phyloP scores from a whole-genome alignment of 352 stramenopile genomes.

The Elongisporangium prolatum region DNA sequence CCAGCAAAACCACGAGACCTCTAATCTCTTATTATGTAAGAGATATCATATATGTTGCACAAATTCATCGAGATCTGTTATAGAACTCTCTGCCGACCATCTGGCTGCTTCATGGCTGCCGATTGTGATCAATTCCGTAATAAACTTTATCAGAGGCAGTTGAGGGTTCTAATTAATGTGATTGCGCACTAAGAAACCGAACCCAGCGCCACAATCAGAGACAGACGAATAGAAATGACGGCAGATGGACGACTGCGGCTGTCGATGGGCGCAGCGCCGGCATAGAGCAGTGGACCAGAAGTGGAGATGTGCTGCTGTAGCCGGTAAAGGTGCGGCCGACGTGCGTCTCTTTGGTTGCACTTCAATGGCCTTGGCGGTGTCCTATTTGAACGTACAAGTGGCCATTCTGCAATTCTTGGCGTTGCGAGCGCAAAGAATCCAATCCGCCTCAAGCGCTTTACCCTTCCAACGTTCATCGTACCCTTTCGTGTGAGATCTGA shows the following conservation, averaged over 20 bases:
- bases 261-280: neutral
- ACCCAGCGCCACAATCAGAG: neutral
- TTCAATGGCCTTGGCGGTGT: neutral
- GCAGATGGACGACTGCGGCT: neutral
- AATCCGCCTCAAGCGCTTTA: neutral
- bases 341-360: neutral
- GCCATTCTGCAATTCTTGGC: neutral
- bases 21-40: no score
- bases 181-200: neutral
- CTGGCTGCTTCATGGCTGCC: neutral
- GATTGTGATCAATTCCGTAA: neutral
- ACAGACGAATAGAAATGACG: neutral
- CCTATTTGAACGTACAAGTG: neutral
- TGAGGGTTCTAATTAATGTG: neutral
- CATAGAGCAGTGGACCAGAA: neutral
- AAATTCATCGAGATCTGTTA: neutral
- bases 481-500: neutral
- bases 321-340: neutral
- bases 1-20: no score
- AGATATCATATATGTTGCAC: neutral
- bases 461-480: neutral
- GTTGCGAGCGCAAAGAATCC: neutral
- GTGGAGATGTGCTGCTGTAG: neutral
- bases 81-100: neutral
- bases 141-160: no score